Evolutionary conservation across 345 rosid species (phyloP), one percentile per base, ranked within the genome.

Genomic region (Arabis hirsuta): DNA sequence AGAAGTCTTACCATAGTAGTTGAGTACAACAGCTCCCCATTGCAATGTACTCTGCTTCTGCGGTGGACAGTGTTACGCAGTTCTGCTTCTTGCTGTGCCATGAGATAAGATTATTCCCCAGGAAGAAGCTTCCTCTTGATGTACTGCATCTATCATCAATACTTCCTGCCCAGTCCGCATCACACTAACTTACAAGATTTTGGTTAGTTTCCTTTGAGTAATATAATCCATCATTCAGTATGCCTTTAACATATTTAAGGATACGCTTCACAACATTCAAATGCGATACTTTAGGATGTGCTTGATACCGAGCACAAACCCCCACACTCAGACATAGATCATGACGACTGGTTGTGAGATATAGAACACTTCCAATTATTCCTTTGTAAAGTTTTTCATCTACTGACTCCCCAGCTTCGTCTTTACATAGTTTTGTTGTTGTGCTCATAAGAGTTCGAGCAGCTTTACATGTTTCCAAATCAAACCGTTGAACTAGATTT

Each of bases 241-340:
- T n/a, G n/a, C n/a, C n/a, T n/a, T n/a, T n/a, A 1, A 46, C 51
- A 13, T 46, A 46, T 46, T n/a, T 12, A 13, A 46, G 2, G 20
- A 46, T 46, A 8, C 57, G 31, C 4, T 20, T 19, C n/a, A 52
- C 57, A 4, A 12, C 29, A 6, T 2, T 24, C 7, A 42, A 11
- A 2, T 32, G 9, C 2, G 26, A 39, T 32, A 6, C 60, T 52
- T 12, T 6, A 76, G 67, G 43, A 81, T 79, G 77, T 55, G 72
- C 39, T 53, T 64, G 69, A 54, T 16, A n/a, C 9, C 52, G 45
- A 26, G 20, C 7, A 50, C 20, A 46, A 1, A 46, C 3, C 2
- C 14, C 20, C 1, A 12, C 19, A n/a, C 8, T 46, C 3, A 13
- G 5, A 19, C 9, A n/a, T 4, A 47, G 2, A 3, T 47, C 24